A percentile compares a stretch with the other conserved stretches of the same genome.
Evolutionary conservation across 345 rosid species (phyloP).

Genomic region (Hibiscus mutabilis): DNA sequence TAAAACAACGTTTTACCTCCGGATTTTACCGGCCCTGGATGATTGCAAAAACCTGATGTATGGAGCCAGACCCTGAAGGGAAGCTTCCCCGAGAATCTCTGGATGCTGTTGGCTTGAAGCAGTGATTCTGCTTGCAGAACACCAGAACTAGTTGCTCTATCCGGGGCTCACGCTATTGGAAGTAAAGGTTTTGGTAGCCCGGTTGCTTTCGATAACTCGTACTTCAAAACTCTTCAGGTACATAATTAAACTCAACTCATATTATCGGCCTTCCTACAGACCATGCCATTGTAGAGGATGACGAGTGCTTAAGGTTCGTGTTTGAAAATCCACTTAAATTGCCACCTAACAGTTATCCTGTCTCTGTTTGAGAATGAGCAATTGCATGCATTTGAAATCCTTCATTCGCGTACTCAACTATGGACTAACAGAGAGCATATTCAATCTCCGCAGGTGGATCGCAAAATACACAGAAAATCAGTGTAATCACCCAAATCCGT

Average conservation of each 20-base stretch:
- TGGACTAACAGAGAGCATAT: slow-evolving; percentile 4
- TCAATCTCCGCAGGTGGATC: slow-evolving; percentile 57
- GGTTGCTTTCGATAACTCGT: slow-evolving; percentile 60
- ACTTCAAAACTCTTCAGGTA: slow-evolving; percentile 75
- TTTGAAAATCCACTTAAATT: background rate
- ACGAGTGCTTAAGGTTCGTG: slow-evolving; percentile 72
- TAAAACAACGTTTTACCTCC: background rate
- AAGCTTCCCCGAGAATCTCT: slow-evolving; percentile 75
- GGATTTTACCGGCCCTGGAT: background rate
- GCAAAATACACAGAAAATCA: slow-evolving; percentile 53
- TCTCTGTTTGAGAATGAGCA: background rate
- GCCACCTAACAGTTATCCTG: background rate
- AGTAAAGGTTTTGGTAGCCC: slow-evolving; percentile 88
- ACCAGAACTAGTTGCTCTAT: slow-evolving; percentile 72
- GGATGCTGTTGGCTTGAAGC: slow-evolving; percentile 64
- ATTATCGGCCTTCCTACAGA: slow-evolving; percentile 75
- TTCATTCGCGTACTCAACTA: background rate
- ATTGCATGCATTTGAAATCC: background rate
- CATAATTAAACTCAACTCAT: slow-evolving; percentile 12
- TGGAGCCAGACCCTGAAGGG: slow-evolving; percentile 79
- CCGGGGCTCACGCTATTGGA: slow-evolving; percentile 91
- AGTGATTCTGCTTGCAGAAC: slow-evolving; percentile 38
- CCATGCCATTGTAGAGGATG: slow-evolving; percentile 71
- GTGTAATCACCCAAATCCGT: too few relatives aligned
- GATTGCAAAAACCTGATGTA: slow-evolving; percentile 16